Evolutionary conservation across 2,329 filamentous ascomycete genomes (phyloP), one percentile per base, ranked within the genome.

Genomic region (Talaromyces sp.): DNA sequence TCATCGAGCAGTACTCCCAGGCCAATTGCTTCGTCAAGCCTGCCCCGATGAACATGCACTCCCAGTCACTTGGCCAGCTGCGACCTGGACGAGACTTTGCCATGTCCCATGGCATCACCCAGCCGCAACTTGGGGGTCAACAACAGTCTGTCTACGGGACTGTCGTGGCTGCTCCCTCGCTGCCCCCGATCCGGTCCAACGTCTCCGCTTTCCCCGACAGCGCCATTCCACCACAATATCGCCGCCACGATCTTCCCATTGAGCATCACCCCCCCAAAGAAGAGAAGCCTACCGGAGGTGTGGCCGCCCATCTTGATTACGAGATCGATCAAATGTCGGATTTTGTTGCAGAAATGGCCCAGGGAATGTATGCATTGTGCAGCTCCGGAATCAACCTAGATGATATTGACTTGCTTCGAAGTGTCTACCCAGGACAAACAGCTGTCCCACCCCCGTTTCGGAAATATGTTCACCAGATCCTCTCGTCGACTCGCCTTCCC

Each of bases 291-390:
- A 84, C 84, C 59, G 92, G 93, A 73, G 93, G 93, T 69, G 93
- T 97, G 43, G 95, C 93, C 69, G 91, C 91, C 70, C 90, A 96
- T 78, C 86, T 97, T 77, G 93, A 96, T 81, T 97, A 97, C 75
- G 92, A 96, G 77, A 93, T 96, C 86, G 91, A 96, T 73, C 82
- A 89, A 75, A 97, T 96, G 93, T 89, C 91, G 64, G 91, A 96
- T 74, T 97, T 96, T 77, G 92, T 96, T 73, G 89, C 91, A 64
- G 90, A 96, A 73, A 96, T 93, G 86, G 87, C 92, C 63, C 82
- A 89, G 75, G 83, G 84, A 81, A 84, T 89, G 84, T 87, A 85
- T 83, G 83, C 78, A 72, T 77, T 82, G 71, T 80, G 81, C 73
- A 74, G 75, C 71, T 80, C 81, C 78, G 78, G 78, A 68, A 79